Evolutionary conservation across 2,329 filamentous ascomycete species (phyloP).

Genomic region (Penicillium sp.): DNA sequence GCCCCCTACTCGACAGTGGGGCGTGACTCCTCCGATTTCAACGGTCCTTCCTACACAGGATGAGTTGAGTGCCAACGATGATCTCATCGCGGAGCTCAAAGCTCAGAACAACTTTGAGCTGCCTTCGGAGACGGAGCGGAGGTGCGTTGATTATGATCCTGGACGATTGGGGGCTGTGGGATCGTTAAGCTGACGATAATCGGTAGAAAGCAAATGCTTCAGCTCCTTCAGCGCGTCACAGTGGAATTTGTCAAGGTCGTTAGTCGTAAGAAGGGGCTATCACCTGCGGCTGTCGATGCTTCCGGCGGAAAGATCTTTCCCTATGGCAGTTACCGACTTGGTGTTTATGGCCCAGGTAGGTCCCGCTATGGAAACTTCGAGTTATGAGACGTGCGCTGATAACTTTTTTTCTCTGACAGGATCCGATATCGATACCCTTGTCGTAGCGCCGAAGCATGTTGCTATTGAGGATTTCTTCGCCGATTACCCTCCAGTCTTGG

Average conservation of each 20-base stretch:
- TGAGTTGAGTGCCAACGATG: slow-evolving; percentile 72
- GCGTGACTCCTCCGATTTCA: slow-evolving; percentile 82
- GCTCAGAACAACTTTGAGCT: slow-evolving; percentile 88
- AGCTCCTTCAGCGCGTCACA: slow-evolving; percentile 71
- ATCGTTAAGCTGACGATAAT: slow-evolving; percentile 4
- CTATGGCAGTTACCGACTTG: slow-evolving; percentile 90
- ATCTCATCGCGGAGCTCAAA: slow-evolving; percentile 78
- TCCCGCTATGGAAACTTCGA: background rate
- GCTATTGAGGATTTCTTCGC: slow-evolving; percentile 87
- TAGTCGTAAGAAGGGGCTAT: slow-evolving; percentile 66
- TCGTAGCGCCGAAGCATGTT: slow-evolving; percentile 87
- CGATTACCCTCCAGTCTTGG: slow-evolving; percentile 74
- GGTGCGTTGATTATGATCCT: slow-evolving; percentile 47
- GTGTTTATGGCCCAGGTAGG: slow-evolving; percentile 77
- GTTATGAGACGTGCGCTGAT: background rate
- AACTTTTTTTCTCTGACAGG: slow-evolving; percentile 46
- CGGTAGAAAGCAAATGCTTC: slow-evolving; percentile 64
- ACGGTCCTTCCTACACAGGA: slow-evolving; percentile 66
- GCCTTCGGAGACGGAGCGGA: slow-evolving; percentile 73
- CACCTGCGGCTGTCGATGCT: slow-evolving; percentile 71
- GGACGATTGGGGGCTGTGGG: background rate
- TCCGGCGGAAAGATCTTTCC: slow-evolving; percentile 92
- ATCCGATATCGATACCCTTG: slow-evolving; percentile 95
- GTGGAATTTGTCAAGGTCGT: slow-evolving; percentile 83
- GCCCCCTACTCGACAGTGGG: slow-evolving; percentile 51